Conservation (phyloP, 495 filamentous ascomycete genomes). For the Penicillium cosmopolitanum region DNA sequence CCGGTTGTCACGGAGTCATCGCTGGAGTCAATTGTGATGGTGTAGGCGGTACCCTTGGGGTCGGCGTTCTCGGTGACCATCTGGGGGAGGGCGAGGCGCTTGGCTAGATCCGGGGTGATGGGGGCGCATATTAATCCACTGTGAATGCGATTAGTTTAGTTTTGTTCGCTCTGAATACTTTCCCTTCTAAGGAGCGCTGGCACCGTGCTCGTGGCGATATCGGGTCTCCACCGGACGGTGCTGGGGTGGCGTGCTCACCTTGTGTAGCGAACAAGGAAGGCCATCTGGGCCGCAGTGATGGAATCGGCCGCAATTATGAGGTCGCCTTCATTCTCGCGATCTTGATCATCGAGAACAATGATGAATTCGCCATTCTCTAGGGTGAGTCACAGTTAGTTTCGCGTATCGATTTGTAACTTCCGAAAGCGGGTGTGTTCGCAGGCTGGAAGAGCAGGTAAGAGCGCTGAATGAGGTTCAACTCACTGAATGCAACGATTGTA, state of each 20-base stretch:
- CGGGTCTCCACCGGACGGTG: background rate
- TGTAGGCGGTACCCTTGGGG: constrained; percentile 90
- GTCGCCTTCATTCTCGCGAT: constrained; percentile 97
- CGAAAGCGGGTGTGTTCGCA: background rate
- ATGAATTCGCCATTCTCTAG: constrained; percentile 90
- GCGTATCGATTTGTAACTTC: constrained; percentile 12
- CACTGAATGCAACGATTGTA: constrained; percentile 81
- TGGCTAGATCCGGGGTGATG: constrained; percentile 66
- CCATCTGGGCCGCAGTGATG: constrained; percentile 87
- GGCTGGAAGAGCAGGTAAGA: background rate
- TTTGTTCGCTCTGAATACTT: background rate
- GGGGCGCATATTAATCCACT: constrained; percentile 93
- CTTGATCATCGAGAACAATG: constrained; percentile 85
- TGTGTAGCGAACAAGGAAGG: constrained; percentile 88
- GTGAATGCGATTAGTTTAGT: constrained; percentile 2
- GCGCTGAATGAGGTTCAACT: constrained; percentile 29
- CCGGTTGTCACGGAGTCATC: constrained; percentile 79
- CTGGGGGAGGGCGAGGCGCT: constrained; percentile 74
- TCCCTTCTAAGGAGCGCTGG: background rate
- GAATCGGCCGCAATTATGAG: constrained; percentile 91
- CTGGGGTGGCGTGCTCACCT: constrained; percentile 44
- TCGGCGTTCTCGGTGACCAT: constrained; percentile 88
- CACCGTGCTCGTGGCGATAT: background rate
- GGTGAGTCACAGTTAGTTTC: constrained; percentile 22
- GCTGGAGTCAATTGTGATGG: constrained; percentile 77